Evolutionary conservation across 306 rosid species (phyloP).

Genomic region (Malus fusca): DNA sequence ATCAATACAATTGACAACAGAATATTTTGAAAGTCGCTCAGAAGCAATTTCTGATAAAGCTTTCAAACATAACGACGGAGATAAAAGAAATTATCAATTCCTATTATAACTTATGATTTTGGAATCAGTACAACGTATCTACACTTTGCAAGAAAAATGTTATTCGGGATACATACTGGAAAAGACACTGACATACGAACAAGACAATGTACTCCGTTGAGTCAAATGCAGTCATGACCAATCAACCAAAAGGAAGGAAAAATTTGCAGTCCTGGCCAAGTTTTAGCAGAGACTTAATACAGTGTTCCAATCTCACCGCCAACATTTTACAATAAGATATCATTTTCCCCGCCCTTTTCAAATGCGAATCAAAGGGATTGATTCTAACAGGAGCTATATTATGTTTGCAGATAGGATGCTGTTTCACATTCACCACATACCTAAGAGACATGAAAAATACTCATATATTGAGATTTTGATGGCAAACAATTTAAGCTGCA

Average conservation of each 20-base stretch:
- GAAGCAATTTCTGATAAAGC: background rate
- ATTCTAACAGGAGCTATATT: background rate
- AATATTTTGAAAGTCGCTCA: background rate
- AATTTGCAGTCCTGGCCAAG: background rate
- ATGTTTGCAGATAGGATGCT: background rate
- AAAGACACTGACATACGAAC: background rate
- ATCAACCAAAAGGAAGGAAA: background rate
- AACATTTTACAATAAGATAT: no score
- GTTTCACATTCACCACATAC: background rate
- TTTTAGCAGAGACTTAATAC: background rate
- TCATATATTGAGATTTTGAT: background rate
- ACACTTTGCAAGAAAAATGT: background rate
- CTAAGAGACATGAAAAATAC: background rate
- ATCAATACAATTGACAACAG: background rate
- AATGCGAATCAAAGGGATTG: background rate
- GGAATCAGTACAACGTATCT: background rate
- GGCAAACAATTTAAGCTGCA: background rate
- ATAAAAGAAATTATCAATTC: background rate
- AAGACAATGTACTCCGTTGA: background rate
- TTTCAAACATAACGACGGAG: background rate
- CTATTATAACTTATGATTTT: background rate
- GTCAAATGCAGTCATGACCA: background rate
- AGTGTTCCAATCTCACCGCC: background rate
- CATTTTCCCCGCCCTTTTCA: background rate
- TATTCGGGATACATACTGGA: background rate